Base-by-base conservation (phyloP, 164 flowering plant species). In the Macadamia integrifolia region DNA sequence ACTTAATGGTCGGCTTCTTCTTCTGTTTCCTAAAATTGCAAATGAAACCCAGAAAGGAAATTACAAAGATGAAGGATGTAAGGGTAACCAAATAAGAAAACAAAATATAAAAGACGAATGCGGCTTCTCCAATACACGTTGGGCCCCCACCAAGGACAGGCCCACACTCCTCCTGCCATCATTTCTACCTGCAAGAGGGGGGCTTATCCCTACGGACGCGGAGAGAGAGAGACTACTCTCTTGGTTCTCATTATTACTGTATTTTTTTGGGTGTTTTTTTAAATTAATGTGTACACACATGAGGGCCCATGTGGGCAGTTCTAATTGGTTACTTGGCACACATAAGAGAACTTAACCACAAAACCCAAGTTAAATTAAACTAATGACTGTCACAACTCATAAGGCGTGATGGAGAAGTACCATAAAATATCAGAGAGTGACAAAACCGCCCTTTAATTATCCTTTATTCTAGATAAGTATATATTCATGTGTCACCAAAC, bases 51-150 rank as follows among this genome's bases (percentile, higher is more conserved):
- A 35, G 23, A 23, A 23, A 23, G 23, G 23, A 23, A 23, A 23
- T 23, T 23, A 23, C 23, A 23, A 23, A 23, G 23, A 23, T 23
- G 23, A 23, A 23, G 23, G 23, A 23, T 23, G 23, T 23, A 23
- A 23, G 23, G 23, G 23, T 23, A 23, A 23, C 23, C 23, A 23
- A 23, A 23, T 23, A 23, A 23, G 23, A 23, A 23, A 23, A 23
- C 0, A 23, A 23, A 23, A 23, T 23, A 23, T 23, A 23, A 35
- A 49, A 49, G 5, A 62, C 75, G 61, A 66, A 81, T 81, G 86
- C 86, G 71, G 84, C 69, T 78, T 75, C 77, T 65, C 68, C 62
- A 81, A 81, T 74, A 65, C 77, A 64, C 70, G 73, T 72, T 52
- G 86, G 83, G 84, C 53, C 84, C 40, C 84, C 81, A 76, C 78